Base-by-base conservation (phyloP, 345 rosid genomes). In the Balakata baccata region DNA sequence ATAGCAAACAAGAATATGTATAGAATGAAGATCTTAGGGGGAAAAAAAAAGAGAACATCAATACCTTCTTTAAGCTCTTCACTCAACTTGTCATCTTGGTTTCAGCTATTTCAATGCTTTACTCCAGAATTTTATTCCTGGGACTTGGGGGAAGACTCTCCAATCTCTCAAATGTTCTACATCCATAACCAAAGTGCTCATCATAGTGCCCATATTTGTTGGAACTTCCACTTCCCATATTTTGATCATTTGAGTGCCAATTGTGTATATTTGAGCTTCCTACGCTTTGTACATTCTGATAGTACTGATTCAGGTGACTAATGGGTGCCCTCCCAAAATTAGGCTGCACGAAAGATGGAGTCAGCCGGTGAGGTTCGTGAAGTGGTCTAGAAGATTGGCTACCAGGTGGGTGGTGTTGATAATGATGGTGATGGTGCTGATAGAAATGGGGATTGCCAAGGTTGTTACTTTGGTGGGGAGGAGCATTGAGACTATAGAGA, bases 71-170 rank as follows among this genome's bases (percentile, higher is more conserved):
- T 56, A 37, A 54, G 52, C 70, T 57, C 65, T 58, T 53, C 46
- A 43, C 65, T 4, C 53, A 54, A n/a, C 66, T 18, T 13, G 23
- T 49, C 23, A 22, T 9, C n/a, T 56, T 5, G 12, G 12, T 37
- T 7, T 11, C 41, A 23, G 4, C 0, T 14, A 54, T 50, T 74
- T 29, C 68, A 41, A 3, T 52, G 61, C 38, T 47, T 45, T 72
- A 73, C 37, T 77, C 81, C 51, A 68, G 60, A 38, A 52, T 52
- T 25, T 63, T 46, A 64, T 65, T 84, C 79, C 75, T 72, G 53
- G 92, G 94, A 74, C 87, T 82, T 1, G 74, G 76, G 0, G 97
- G 91, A 68, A 83, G 83, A 66, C 92, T 87, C 5, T 69, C 85
- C 45, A 86, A 78, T 74, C 89, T 81, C 14, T 77, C 82, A 72